Base-by-base conservation (phyloP, 208 protist species). In the Tetramitus jugosus region DNA sequence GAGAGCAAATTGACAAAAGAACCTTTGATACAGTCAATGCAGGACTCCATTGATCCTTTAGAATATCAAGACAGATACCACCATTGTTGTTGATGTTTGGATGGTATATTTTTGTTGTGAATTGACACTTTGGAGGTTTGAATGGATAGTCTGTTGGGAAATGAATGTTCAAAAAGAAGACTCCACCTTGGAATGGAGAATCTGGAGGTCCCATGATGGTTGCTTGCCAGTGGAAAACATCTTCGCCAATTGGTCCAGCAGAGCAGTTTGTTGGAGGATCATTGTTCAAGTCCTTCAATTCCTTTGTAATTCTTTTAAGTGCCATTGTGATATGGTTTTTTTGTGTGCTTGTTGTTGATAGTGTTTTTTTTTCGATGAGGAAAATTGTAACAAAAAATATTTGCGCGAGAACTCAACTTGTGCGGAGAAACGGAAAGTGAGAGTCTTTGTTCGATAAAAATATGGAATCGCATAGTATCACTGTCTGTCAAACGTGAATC, bases 101-200 rank as follows among this genome's bases (percentile, higher is more conserved):
- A 92, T 93, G 97, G 91, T 94, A 95, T 39, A 95, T 92, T 85
- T 93, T 95, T n/a, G 92, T 95, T 42, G 87, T 91, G 82, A 95
- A 95, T 88, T 94, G 89, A 83, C 94, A 81, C 84, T 93, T 94
- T 64, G 92, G 92, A 20, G 92, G 92, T 84, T 95, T 95, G 83
- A 95, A 95, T 39, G 97, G 97, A 87, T 99, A 98, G 84, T 98
- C 96, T 35, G 93, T 91, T 37, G 97, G 96, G 83, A 99, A 99
- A 86, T 98, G 90, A 75, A 99, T 98, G 87, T 98, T 95, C 31
- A 99, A 87, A 82, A 97, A 98, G 85, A 98, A 99, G 69, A 98
- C 87, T 61, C 97, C 97, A 45, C 94, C 94, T 29, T 91, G 88
- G 85, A 98, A 99, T 67, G 97, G 96, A 61, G 90, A 96, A 85